Evolutionary conservation across 768 basidiomycete genomes (phyloP), one percentile per base, ranked within the genome.

Genomic region (Kwoniella dendrophila): DNA sequence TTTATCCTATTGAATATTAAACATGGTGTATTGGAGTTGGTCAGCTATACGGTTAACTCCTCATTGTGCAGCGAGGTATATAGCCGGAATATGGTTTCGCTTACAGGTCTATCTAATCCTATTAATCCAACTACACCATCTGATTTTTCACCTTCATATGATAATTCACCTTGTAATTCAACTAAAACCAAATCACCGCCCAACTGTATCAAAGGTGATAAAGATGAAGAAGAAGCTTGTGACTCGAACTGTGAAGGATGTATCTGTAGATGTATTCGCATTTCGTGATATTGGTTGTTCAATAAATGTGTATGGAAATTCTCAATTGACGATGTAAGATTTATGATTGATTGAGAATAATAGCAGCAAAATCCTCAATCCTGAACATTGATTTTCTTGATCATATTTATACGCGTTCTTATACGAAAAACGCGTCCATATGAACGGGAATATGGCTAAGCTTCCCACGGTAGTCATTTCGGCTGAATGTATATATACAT

Each of bases 81-180:
- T n/a, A n/a, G n/a, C n/a, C n/a, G n/a, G n/a, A n/a, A n/a, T n/a
- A n/a, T 38, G 18, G 43, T 18, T n/a, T 22, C 20, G 20, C 71
- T 64, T 44, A 78, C 77, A 36, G 76, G 75, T 29, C 74, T 84
- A 52, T 88, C 87, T 6, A 91, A 81, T 44, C 81, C 84, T 11
- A 96, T 78, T 64, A 82, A 86, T n/a, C 92, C 93, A 3, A 95
- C 85, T n/a, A 89, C 73, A 64, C 87, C 85, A 4, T 87, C 88
- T 27, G 86, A 83, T 36, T 83, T 84, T 67, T 87, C 84, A 8
- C 83, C 85, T 57, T 90, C 88, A 32, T 88, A 70, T 45, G 88
- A 86, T 36, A 96, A 83, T 51, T 83, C 82, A 52, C 93, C 93
- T 78, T 97, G 94, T 4, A 96, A 82, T 71, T 97, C 93, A 55